Evolutionary conservation across 2,329 filamentous ascomycete genomes (phyloP).

Genomic region (Acrocalymma vagum): DNA sequence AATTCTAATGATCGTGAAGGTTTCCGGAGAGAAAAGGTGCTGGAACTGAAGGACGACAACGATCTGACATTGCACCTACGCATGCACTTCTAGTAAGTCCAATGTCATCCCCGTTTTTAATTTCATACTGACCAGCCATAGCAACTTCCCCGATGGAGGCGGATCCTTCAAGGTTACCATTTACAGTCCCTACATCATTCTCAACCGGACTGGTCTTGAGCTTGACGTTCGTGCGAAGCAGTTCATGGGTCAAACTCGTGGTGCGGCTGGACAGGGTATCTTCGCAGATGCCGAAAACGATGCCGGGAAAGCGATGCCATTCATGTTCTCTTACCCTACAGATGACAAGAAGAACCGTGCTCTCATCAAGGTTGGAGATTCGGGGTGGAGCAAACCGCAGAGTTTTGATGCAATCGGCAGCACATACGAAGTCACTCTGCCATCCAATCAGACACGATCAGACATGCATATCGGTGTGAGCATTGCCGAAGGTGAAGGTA

Average conservation of each 20-base stretch:
- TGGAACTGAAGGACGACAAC: slow-evolving; percentile 85
- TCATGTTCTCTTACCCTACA: slow-evolving; percentile 94
- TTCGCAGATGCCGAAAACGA: slow-evolving; percentile 63
- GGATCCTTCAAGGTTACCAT: slow-evolving; percentile 96
- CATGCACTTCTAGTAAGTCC: slow-evolving; percentile 81
- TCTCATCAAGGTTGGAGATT: slow-evolving; percentile 85
- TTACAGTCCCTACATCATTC: slow-evolving; percentile 91
- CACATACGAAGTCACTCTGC: slow-evolving; percentile 84
- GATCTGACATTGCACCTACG: slow-evolving; percentile 81
- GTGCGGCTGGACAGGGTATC: slow-evolving; percentile 82
- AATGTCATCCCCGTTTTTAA: not conserved
- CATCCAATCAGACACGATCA: slow-evolving; percentile 72
- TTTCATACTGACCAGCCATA: slow-evolving; percentile 30
- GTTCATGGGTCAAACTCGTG: slow-evolving; percentile 82
- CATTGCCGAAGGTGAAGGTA: slow-evolving; percentile 89
- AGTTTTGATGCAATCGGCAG: slow-evolving; percentile 98
- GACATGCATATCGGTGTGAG: slow-evolving; percentile 94
- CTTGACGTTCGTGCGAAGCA: slow-evolving; percentile 89
- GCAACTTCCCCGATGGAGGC: slow-evolving; percentile 84
- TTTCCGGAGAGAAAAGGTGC: slow-evolving; percentile 80
- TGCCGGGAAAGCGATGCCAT: slow-evolving; percentile 79
- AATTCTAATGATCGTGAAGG: slow-evolving; percentile 89
- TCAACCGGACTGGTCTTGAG: slow-evolving; percentile 94
- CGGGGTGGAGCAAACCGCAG: slow-evolving; percentile 95
- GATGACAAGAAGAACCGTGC: slow-evolving; percentile 93